Percentiles rank a stretch among this genome's conserved stretches.
These are phyloP conservation scores for Fusarium xyrophilum DNA, from an alignment of 2,329 filamentous ascomycete species.

Conservation along the genomic window DNA sequence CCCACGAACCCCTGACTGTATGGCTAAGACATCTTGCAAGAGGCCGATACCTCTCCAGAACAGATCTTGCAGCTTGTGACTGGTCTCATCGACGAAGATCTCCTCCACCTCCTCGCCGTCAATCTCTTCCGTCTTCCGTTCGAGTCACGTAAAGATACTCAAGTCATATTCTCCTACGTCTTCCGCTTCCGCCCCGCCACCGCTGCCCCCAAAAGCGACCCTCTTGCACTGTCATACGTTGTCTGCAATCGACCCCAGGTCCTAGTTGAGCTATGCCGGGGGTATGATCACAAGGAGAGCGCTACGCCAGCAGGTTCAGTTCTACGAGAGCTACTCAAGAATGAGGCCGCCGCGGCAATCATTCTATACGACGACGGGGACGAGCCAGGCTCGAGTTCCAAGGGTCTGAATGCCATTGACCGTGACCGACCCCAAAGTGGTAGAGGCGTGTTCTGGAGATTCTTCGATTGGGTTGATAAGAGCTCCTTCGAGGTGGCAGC, in stretches of 20 bases:
- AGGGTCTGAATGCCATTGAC: slow-evolving; percentile 79
- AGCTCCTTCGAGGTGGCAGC: slow-evolving; percentile 96
- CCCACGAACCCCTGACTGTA: slow-evolving; percentile 1
- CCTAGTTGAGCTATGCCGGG: slow-evolving; percentile 84
- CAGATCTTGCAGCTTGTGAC: slow-evolving; percentile 87
- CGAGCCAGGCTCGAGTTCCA: slow-evolving; percentile 71
- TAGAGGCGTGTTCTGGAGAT: slow-evolving; percentile 91
- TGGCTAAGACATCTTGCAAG: slow-evolving; percentile 54
- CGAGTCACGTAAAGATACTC: slow-evolving; percentile 93
- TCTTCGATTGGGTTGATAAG: slow-evolving; percentile 97
- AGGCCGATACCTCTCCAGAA: slow-evolving; percentile 84
- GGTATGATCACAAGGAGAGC: slow-evolving; percentile 89
- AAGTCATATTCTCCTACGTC: slow-evolving; percentile 94
- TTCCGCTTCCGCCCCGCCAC: slow-evolving; percentile 84
- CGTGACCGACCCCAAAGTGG: slow-evolving; percentile 77
- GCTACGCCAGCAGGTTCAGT: slow-evolving; percentile 91
- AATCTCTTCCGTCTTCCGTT: slow-evolving; percentile 88
- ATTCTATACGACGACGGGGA: slow-evolving; percentile 91
- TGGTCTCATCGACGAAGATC: slow-evolving; percentile 85
- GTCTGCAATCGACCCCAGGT: slow-evolving; percentile 86
- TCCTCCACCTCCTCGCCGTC: slow-evolving; percentile 82
- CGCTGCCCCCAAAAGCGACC: slow-evolving; percentile 72
- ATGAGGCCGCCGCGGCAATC: slow-evolving; percentile 87
- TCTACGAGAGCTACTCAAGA: slow-evolving; percentile 85
- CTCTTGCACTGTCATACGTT: slow-evolving; percentile 86